Base-by-base conservation (phyloP, 1,139 yeast species). In the Pichia sp. region DNA sequence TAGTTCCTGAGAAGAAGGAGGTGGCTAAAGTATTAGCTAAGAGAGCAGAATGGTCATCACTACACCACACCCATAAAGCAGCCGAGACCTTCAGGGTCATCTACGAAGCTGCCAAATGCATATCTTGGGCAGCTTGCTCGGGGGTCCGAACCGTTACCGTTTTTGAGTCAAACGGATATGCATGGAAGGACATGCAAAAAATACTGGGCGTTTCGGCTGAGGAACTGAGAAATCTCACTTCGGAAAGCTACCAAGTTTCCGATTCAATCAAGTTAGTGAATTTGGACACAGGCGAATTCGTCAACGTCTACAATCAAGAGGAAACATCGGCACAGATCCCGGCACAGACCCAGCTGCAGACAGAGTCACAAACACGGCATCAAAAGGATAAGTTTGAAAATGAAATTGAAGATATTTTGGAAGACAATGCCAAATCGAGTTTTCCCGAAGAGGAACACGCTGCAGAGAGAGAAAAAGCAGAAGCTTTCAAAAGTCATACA, bases 31-130 rank as follows among this genome's bases (percentile, higher is more conserved):
- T 66, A 0, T 55, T 72, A 9, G 64, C 69, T 0, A 58, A 67
- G 7, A 62, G 77, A 44, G 72, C 73, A 20, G 78, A 76, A 58
- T 77, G 75, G 65, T 62, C 68, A 7, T 69, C 75, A 0, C 71
- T 71, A 38, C 67, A 71, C 42, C 71, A 72, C 50, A 65, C 75
- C 1, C 78, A 74, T 54, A 63, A 70, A 41, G 77, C 76, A 2
- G 69, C 74, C 2, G 81, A 78, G 60, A 71, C 69, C 42, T 68
- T 75, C 17, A 64, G 77, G 53, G 58, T 77, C 20, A 60, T 73
- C 38, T 65, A 71, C 17, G 76, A 75, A 52, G 64, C 75, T 14
- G 70, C 77, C 5, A 69, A 71, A 49, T 65, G 76, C 53, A 67
- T 75, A 14, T 62, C 73, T 3, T 78, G 81, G 82, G 54, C 63